These are phyloP conservation scores for Penicillium sp. DNA, from an alignment of 2,329 filamentous ascomycete species.

Conservation along the genomic window DNA sequence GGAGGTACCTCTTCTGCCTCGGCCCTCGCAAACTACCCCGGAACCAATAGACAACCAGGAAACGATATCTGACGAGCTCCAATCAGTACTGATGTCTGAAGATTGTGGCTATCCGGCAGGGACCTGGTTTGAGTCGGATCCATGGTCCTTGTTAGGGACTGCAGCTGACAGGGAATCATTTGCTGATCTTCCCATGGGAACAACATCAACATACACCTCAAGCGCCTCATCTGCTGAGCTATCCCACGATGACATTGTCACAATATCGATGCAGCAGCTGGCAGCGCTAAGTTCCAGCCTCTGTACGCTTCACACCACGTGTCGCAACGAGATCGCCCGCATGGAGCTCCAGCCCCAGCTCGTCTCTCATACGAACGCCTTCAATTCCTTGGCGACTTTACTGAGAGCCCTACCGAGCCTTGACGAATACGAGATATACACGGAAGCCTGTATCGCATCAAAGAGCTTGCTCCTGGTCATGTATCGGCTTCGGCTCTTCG, in stretches of 20 bases:
- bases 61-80: background rate
- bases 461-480: background rate
- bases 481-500: background rate
- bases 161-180: background rate
- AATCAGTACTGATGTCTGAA: background rate
- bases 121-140: background rate
- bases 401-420: background rate
- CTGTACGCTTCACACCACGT: background rate
- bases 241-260: background rate
- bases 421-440: background rate
- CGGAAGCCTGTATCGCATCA: background rate
- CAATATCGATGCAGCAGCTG: background rate
- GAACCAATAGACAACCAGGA: background rate
- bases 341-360: background rate
- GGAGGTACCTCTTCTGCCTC: background rate
- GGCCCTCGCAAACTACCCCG: background rate
- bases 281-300: background rate
- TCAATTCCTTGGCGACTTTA: background rate
- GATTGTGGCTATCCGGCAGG: background rate
- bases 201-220: background rate
- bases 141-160: background rate
- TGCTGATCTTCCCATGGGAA: background rate
- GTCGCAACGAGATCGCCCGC: background rate
- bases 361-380: background rate
- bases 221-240: background rate